These are phyloP conservation scores for Artemisia argyi DNA, from an alignment of 129 eudicot genomes.

Conservation along the genomic window DNA sequence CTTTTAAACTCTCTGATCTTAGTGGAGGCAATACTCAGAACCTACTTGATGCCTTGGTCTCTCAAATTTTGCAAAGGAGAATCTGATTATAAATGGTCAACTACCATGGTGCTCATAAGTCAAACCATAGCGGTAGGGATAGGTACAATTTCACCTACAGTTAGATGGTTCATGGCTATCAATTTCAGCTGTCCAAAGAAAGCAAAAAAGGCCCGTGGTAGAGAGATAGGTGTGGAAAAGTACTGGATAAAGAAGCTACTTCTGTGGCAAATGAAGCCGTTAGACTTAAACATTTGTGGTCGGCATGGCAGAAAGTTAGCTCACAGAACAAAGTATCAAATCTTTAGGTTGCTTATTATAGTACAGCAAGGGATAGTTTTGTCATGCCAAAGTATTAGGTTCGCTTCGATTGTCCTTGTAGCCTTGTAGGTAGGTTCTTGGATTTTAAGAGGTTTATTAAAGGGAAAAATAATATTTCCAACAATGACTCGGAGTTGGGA, in stretches of 20 bases:
- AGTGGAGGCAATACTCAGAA: conserved; percentile 38
- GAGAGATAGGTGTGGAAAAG: conserved; percentile 43
- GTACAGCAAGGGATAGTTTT: conserved; percentile 40
- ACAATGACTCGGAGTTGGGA: conserved; percentile 13
- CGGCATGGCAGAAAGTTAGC: conserved; percentile 42
- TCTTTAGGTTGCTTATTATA: conserved; percentile 30
- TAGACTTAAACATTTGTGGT: conserved; percentile 20
- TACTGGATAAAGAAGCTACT: conserved; percentile 46
- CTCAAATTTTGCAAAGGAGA: conserved; percentile 41
- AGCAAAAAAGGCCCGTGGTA: conserved; percentile 23
- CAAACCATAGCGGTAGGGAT: conserved; percentile 46
- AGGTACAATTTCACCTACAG: conserved; percentile 60
- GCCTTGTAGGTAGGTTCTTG: conserved; percentile 25
- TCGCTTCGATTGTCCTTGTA: conserved; percentile 30
- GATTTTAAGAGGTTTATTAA: conserved; percentile 14
- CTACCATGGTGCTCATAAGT: conserved; percentile 36
- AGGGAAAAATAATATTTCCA: conserved; percentile 16
- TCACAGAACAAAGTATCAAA: conserved; percentile 29
- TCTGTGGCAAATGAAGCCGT: conserved; percentile 50
- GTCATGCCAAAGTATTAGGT: conserved; percentile 45
- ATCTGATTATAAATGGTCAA: conserved; percentile 62
- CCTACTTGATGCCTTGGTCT: conserved; percentile 40
- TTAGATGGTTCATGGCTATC: conserved; percentile 56
- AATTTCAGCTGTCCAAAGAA: conserved; percentile 43
- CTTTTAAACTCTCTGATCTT: conserved; percentile 37